Evolutionary conservation across 2,329 filamentous ascomycete species (phyloP), one percentile per base, ranked within the genome.

Genomic region (Penicillium italicum): DNA sequence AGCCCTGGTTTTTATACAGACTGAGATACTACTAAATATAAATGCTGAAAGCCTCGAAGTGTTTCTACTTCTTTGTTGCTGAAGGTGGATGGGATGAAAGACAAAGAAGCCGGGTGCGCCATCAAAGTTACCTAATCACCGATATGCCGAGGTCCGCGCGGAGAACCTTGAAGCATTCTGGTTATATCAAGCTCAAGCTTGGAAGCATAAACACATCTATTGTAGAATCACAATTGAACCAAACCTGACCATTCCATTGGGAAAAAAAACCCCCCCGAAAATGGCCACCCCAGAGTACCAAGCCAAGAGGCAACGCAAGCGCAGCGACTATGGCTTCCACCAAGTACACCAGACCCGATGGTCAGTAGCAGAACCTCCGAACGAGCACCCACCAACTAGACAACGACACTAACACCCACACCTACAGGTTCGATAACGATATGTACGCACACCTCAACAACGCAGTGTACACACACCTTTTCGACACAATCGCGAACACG

Each of bases 391-490:
- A 11, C 18, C 11, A 16, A 34, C 43, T 18, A 22, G 30, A 58
- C 58, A 46, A n/a, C 12, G 26, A 50, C 5, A 36, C 40, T 46
- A 41, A 50, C 31, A 44, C 10, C 20, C 16, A 41, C 5, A 18
- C 18, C 18, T 47, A 24, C 58, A 92, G 90, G 90, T 86, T 85
- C 72, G 91, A 96, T 74, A 96, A 96, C 70, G 91, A 96, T 77
- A 94, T 95, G 89, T 96, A 94, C 74, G 82, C 90, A 58, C 93
- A 97, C 71, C 85, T 96, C 80, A 96, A 96, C 77, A 96, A 96
- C 70, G 89, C 86, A 38, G 82, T 94, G 51, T 96, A 96, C 74
- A 89, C 89, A 66, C 87, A 89, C 59, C 81, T 95, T 54, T 94
- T 96, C 72, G 93, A 97, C 77, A 92, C 90, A 1, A 84, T 96